Evolutionary conservation across 2,329 filamentous ascomycete species (phyloP), one percentile per base, ranked within the genome.

Genomic region (Cytospora leucostoma): DNA sequence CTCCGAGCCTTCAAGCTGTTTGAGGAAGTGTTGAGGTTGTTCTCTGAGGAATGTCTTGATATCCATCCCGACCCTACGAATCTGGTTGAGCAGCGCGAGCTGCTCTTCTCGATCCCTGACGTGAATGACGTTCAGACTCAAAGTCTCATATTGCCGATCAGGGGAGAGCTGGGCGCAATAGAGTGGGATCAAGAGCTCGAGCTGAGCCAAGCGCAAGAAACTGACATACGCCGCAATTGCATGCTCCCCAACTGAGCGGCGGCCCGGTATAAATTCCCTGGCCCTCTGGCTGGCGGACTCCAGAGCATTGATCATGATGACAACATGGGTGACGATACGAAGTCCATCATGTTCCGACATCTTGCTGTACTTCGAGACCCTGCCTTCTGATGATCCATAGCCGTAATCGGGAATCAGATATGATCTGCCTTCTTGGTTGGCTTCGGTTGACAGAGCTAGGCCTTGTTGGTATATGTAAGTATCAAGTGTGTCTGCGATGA

Each of bases 181-280:
- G 0, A 96, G 79, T 0, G 95, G 93, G 61, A 97, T 90, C 50
- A 95, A 78, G 66, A 94, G 88, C 64, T 90, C 86, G 61, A 95
- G 85, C 38, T 87, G 86, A 17, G 86, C 85, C 54, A 89, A 82
- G 51, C 91, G 87, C 44, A 99, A 78, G 65, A 90, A 88, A 69
- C 90, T 90, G 61, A 96, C 89, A 73, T 98, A 98, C 4, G 86
- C 88, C 1, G 90, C 87, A 59, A 97, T 80, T 54, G 94, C 86
- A 70, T 91, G 92, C 71, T 96, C 90, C 10, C 59, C 63, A 32
- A 65, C 56, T 13, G 59, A 27, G n/a, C 44, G 56, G 37, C 40
- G 52, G 74, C 75, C 57, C 71, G 70, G 70, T 33, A 72, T 73
- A 64, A 70, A 71, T 56, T 81, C 79, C 55, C 79, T 76, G 61